These are phyloP conservation scores for Neofusicoccum sp. DNA, from an alignment of 2,329 filamentous ascomycete species.

Conservation along the genomic window DNA sequence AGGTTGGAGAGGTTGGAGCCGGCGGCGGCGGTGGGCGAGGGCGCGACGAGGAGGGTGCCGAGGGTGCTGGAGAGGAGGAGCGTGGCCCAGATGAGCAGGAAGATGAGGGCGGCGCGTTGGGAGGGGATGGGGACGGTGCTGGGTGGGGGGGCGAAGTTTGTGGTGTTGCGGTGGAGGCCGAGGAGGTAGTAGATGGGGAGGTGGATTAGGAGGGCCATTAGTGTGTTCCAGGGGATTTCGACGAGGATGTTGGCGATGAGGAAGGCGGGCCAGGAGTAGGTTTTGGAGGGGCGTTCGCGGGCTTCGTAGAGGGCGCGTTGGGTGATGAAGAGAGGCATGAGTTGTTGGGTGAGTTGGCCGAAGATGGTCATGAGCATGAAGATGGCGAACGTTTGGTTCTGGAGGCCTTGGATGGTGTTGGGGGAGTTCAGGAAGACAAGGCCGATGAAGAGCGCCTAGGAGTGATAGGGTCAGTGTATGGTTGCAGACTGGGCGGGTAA, in stretches of 20 bases:
- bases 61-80: constrained; percentile 81
- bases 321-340: constrained; percentile 82
- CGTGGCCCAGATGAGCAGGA: constrained; percentile 73
- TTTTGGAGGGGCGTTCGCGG: constrained; percentile 78
- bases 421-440: constrained; percentile 75
- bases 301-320: constrained; percentile 82
- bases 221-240: constrained; percentile 79
- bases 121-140: constrained; percentile 72
- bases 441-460: constrained; percentile 68
- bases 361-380: constrained; percentile 83
- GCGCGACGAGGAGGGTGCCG: constrained; percentile 72
- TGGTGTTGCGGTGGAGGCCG: constrained; percentile 65
- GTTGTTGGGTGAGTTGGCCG: constrained; percentile 73
- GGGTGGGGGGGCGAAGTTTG: constrained; percentile 51
- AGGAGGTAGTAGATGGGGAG: constrained; percentile 85
- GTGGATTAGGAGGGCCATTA: constrained; percentile 75
- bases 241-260: constrained; percentile 80
- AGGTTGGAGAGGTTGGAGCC: constrained; percentile 75
- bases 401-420: constrained; percentile 71
- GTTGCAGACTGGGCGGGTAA: constrained; percentile 22
- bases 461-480: neutral
- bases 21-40: constrained; percentile 70
- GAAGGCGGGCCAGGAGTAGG: constrained; percentile 83
- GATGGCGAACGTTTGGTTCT: constrained; percentile 83
- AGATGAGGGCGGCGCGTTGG: constrained; percentile 76